Base-by-base conservation (phyloP, 768 basidiomycete species). In the Tricholoma sp. region DNA sequence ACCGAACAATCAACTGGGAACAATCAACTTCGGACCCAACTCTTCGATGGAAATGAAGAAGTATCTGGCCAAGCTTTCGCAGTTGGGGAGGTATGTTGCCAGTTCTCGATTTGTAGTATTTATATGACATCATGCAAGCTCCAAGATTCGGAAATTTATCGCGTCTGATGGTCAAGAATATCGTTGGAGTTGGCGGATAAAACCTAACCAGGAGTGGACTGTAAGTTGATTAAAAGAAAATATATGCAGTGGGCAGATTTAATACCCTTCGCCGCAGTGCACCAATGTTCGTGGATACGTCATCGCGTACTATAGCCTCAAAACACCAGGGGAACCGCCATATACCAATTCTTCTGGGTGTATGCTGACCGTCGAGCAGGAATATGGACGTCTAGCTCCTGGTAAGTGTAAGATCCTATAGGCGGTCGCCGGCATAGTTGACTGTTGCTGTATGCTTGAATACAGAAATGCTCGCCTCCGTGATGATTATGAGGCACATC, bases 401-500 rank as follows among this genome's bases (percentile, higher is more conserved):
- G 87, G 87, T 84, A 78, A 69, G 51, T 31, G 8, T 54, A 46
- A 21, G 21, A 24, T 16, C 18, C 24, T 21, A 54, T 52, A 29
- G 49, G 14, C 37, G 21, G 50, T 24, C 51, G n/a, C n/a, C n/a
- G 24, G 5, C 24, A 50, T 22, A 61, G 61, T 56, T 57, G 22
- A 37, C 45, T 29, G 35, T n/a, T 34, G 8, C 5, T 8, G 41
- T 3, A 50, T 9, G 10, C 67, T 46, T 49, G 27, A 8, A 16
- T 10, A 49, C n/a, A 87, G 85, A 87, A 59, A 67, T 87, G 55
- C 74, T 88, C 10, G 82, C 83, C 3, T 79, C 84, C 0, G 66
- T 85, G 45, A 77, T 78, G 67, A 83, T 87, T 60, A 83, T 88
- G 83, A 78, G 84, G 10, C 81, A 85, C 63, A 85, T 87, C 29